A percentile compares a stretch with the other conserved stretches of the same genome.
These are phyloP conservation scores for Botrytis deweyae DNA, from an alignment of 2,329 filamentous ascomycete species.

Conservation along the genomic window DNA sequence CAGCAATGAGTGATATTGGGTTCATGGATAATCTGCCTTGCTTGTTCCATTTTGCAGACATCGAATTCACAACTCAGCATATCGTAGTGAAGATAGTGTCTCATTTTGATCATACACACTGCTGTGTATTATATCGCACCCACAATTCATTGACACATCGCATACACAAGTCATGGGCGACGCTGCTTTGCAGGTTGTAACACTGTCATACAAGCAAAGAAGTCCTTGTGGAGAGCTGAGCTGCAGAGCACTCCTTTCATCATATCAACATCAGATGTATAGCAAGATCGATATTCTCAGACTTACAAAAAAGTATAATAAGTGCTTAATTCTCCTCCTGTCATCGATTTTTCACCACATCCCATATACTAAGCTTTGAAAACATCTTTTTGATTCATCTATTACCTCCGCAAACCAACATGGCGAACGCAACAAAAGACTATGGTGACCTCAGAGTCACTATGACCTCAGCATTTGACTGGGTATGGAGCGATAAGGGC, in stretches of 20 bases:
- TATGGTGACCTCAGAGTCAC: slow-evolving; percentile 12
- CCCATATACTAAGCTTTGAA: neutral
- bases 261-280: neutral
- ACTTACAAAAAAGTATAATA: neutral
- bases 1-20: neutral
- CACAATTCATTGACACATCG: neutral
- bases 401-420: neutral
- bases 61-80: neutral
- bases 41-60: neutral
- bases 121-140: neutral
- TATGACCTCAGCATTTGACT: neutral
- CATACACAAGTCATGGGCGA: neutral
- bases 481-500: neutral
- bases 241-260: neutral
- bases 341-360: neutral
- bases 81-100: neutral
- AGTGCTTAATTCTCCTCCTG: neutral
- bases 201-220: neutral
- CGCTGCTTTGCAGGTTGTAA: neutral
- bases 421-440: slow-evolving; percentile 1
- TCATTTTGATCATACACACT: neutral
- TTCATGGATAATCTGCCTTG: neutral
- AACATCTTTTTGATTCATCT: neutral
- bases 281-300: neutral
- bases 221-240: neutral